Evolutionary conservation across 2,329 filamentous ascomycete species (phyloP), one percentile per base, ranked within the genome.

Genomic region (Pseudogymnoascus sp.): DNA sequence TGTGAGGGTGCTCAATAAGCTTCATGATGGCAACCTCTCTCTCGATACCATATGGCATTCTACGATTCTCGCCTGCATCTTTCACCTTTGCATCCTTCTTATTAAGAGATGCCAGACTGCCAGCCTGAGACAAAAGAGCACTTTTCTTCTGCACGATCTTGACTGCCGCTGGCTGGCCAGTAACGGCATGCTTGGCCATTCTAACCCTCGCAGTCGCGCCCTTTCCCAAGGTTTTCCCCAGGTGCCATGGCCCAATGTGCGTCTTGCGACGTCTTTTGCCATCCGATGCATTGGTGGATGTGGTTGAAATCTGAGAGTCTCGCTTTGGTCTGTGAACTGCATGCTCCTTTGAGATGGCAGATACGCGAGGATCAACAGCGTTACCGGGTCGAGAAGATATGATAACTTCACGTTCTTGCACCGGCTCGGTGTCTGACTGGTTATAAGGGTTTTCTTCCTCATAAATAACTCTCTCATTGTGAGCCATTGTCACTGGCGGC

Each of bases 11-110:
- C 70, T 96, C 88, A 64, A 97, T 90, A 63, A 97, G 82, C 76
- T 97, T 97, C 83, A 99, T 91, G 69, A 99, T 95, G 33, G 93
- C 92, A 40, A 99, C 92, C 72, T 99, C 94, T 61, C 94, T 84
- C 75, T 97, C 93, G 64, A 99, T 89, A 1, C 92, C 89, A 69
- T 93, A 86, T 1, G 93, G 93, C 72, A 96, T 92, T 61, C 84
- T 82, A 67, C 86, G 83, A 40, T 86, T 85, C 59, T 83, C 79
- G 36, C 80, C 77, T 64, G 77, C 79, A 37, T 80, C 80, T 27
- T 80, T 83, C 61, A 79, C 76, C 60, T 74, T 84, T 39, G 80
- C 80, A 65, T 89, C 87, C 73, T 86, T 88, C 68, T 87, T 83
- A 71, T 93, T 91, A 65, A 97, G 83, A 58, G 89, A 88, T 12